These are phyloP conservation scores for Andrographis paniculata DNA, from an alignment of 305 asterid genomes.

Conservation along the genomic window DNA sequence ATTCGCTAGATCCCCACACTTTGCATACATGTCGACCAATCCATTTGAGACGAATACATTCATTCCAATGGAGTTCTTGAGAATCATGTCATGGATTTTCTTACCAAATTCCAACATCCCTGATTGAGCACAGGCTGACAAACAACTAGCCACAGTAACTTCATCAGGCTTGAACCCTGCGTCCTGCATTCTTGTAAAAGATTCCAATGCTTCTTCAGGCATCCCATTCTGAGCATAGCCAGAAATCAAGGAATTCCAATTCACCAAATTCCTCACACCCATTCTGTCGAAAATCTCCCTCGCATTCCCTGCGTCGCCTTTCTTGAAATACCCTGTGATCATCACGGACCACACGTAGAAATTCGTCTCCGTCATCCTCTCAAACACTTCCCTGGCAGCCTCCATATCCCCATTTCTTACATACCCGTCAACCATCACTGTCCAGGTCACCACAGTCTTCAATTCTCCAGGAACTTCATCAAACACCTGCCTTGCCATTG, in stretches of 20 bases:
- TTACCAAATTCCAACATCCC: slow-evolving; percentile 54
- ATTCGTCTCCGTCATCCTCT: slow-evolving; percentile 44
- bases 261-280: slow-evolving; percentile 60
- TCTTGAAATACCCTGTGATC: slow-evolving; percentile 66
- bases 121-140: slow-evolving; percentile 75
- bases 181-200: slow-evolving; percentile 48
- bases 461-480: slow-evolving; percentile 38
- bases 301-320: slow-evolving; percentile 47
- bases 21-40: slow-evolving; percentile 78
- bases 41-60: slow-evolving; percentile 59
- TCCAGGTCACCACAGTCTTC: slow-evolving; percentile 75
- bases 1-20: slow-evolving; percentile 63
- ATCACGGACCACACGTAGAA: slow-evolving; percentile 62
- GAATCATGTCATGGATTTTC: slow-evolving; percentile 49
- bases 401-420: slow-evolving; percentile 54
- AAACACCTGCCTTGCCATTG: slow-evolving; percentile 49
- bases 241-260: slow-evolving; percentile 68
- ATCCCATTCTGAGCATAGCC: slow-evolving; percentile 73
- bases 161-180: slow-evolving; percentile 68
- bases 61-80: slow-evolving; percentile 27
- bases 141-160: slow-evolving; percentile 51
- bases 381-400: slow-evolving; percentile 53
- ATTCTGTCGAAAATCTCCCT: slow-evolving; percentile 48
- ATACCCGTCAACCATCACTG: slow-evolving; percentile 60
- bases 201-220: slow-evolving; percentile 42